Conservation (phyloP, 176 grass and related monocot species). For the Zoysia japonica region DNA sequence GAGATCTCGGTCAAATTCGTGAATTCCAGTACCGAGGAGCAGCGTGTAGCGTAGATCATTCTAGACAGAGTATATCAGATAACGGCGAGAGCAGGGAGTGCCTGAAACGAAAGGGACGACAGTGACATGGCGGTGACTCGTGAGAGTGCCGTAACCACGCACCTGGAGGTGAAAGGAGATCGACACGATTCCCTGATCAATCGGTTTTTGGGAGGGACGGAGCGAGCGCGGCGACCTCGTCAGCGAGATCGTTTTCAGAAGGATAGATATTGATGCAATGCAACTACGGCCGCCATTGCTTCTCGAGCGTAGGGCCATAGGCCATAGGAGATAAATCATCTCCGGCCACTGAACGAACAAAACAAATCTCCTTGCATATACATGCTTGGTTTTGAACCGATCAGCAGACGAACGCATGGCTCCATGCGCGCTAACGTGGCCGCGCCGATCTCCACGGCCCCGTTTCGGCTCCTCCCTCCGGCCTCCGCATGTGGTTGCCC, state of each 20-base stretch:
- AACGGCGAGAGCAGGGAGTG: background rate
- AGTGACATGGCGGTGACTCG: background rate
- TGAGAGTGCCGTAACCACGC: background rate
- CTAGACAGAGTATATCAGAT: background rate
- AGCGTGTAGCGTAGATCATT: background rate
- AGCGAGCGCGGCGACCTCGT: background rate
- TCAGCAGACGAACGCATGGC: slow-evolving; percentile 16
- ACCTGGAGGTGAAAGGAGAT: slow-evolving; percentile 17
- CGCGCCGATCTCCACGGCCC: slow-evolving; percentile 18
- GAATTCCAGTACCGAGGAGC: background rate
- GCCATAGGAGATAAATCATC: no score
- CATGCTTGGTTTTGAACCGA: background rate
- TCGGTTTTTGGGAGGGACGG: background rate
- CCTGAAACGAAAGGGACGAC: background rate
- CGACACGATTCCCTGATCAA: background rate
- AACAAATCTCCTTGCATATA: background rate
- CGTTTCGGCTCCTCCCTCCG: background rate
- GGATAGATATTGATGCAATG: background rate
- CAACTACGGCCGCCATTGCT: no score
- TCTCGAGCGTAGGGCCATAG: no score
- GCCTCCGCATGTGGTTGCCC: slow-evolving; percentile 3
- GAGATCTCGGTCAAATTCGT: no score
- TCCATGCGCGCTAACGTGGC: slow-evolving; percentile 28
- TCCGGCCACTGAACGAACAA: background rate
- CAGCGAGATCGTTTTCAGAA: slow-evolving; percentile 9